Evolutionary conservation across 2,329 filamentous ascomycete genomes (phyloP).

Genomic region (Biscogniauxia marginata): DNA sequence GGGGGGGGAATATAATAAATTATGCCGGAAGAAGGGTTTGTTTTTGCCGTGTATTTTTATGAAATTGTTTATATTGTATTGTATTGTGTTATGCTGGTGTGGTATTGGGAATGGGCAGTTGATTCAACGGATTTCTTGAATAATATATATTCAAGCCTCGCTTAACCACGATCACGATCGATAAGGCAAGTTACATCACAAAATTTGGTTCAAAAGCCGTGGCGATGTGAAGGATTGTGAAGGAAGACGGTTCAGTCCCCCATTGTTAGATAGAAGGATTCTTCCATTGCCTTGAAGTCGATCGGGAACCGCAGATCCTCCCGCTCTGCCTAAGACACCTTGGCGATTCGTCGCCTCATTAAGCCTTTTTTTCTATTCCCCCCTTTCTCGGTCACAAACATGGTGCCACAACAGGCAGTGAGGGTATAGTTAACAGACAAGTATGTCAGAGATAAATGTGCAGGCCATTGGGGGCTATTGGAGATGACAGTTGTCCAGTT

Average conservation of each 20-base stretch:
- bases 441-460: too few species aligned
- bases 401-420: too few species aligned
- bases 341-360: background rate
- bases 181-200: background rate
- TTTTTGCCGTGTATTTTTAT: too few species aligned
- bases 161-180: background rate
- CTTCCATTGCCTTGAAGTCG: background rate
- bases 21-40: too few species aligned
- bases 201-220: background rate
- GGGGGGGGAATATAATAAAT: background rate
- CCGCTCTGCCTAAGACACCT: background rate
- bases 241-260: background rate
- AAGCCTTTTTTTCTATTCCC: background rate
- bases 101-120: background rate
- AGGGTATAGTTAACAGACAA: too few species aligned
- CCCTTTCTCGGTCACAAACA: background rate
- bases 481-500: background rate
- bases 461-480: background rate
- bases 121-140: background rate
- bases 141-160: background rate
- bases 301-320: background rate
- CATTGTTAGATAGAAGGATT: background rate
- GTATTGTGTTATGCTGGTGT: background rate
- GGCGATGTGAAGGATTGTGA: background rate
- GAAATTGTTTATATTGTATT: background rate